Evolutionary conservation across 345 rosid species (phyloP), one percentile per base, ranked within the genome.

Genomic region (Hibiscus tridactylites): DNA sequence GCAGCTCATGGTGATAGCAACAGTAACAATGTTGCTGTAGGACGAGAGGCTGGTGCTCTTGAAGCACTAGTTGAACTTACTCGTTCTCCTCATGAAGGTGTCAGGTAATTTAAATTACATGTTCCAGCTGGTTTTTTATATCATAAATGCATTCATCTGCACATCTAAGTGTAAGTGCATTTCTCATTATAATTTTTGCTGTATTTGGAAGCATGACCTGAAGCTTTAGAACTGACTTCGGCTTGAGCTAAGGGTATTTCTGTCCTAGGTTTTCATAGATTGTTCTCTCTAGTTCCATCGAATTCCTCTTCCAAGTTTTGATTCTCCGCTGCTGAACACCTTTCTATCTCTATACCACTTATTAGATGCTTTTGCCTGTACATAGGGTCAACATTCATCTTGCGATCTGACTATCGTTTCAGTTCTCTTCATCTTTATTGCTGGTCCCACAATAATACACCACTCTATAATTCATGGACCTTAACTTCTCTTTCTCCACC

Each of bases 1-100:
- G 97, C 98, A 79, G 92, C 98, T 83, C 98, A 93, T 81, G 93
- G 97, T 78, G 98, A 88, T 78, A 93, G 93, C 82, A 93, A 93
- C 72, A 87, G 82, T 42, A 91, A 91, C 61, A 91, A 93, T 83
- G 88, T 96, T 77, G 91, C 96, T n/a, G 97, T 93, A 73, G 98
- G 98, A 72, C 90, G 85, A 84, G 98, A 93, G 80, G 85, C 84
- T 73, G 98, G 97, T 76, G 98, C 96, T 73, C 88, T 93, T 44
- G 97, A 93, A 83, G 97, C 93, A 54, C 90, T 93, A 72, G 93
- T 93, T 72, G 93, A 88, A 73, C 93, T 93, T 57, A 89, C 92
- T 17, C 81, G 82, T 57, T 88, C 96, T 19, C 90, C 85, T 63
- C 91, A 91, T 77, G 98, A 93, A 81, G 97, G 98, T 80, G 98